Percentiles rank a stretch among this genome's conserved stretches.
These are phyloP conservation scores for Carex arenaria DNA, from an alignment of 202 grass and related monocot genomes.

Conservation along the genomic window DNA sequence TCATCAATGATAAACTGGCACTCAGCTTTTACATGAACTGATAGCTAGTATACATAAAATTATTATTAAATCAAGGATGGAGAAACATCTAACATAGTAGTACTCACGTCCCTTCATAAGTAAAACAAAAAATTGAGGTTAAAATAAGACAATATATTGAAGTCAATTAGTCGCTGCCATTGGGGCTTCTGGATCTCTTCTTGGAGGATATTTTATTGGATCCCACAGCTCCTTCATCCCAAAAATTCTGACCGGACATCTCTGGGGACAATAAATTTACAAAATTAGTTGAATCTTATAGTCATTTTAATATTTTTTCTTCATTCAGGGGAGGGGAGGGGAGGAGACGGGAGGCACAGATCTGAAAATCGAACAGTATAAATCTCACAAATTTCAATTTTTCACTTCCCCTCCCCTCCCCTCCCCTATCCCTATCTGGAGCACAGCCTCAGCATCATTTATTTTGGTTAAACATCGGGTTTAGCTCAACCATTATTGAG, in stretches of 20 bases:
- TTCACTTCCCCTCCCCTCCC: too few species aligned
- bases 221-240: slow-evolving; percentile 13
- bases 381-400: too few species aligned
- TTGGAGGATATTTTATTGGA: slow-evolving; percentile 27
- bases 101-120: neutral
- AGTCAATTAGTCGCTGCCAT: neutral
- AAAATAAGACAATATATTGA: neutral
- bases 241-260: slow-evolving; percentile 63
- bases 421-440: too few species aligned
- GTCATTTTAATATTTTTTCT: neutral
- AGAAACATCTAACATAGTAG: neutral
- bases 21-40: neutral
- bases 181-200: slow-evolving; percentile 25
- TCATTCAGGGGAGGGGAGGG: neutral
- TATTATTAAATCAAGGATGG: neutral
- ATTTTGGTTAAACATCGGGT: neutral
- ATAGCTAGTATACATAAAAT: neutral
- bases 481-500: neutral
- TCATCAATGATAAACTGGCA: neutral
- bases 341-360: too few species aligned
- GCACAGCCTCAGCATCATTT: neutral
- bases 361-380: too few species aligned
- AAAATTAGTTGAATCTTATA: neutral
- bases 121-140: neutral
- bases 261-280: slow-evolving; percentile 29